Percentiles rank a stretch among this genome's conserved stretches.
Conservation (phyloP, 2,329 filamentous ascomycete genomes). For the Chaetomium sp. region DNA sequence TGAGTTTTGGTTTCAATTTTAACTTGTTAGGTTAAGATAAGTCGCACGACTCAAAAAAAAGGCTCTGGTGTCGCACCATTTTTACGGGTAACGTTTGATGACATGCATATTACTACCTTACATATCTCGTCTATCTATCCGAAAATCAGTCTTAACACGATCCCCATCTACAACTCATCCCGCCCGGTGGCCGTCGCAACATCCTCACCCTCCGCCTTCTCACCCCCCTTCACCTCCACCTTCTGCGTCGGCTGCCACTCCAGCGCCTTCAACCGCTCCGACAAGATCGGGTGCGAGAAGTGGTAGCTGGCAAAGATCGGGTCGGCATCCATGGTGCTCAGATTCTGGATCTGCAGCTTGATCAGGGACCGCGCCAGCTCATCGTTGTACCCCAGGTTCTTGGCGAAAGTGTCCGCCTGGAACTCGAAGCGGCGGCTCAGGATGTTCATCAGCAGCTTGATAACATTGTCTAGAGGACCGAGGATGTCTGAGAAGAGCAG, state of each 20-base stretch:
- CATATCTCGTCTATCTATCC: background rate
- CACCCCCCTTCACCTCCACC: slow-evolving; percentile 35
- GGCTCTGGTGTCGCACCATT: no score
- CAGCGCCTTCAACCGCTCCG: slow-evolving; percentile 85
- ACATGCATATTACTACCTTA: no score
- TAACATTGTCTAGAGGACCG: slow-evolving; percentile 84
- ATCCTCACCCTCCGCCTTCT: slow-evolving; percentile 26
- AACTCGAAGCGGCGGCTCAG: slow-evolving; percentile 93
- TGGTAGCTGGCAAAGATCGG: slow-evolving; percentile 98
- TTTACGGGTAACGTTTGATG: no score
- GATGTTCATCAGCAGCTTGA: slow-evolving; percentile 94
- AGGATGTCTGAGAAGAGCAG: slow-evolving; percentile 96
- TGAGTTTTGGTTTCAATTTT: no score
- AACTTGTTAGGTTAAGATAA: no score
- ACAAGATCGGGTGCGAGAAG: slow-evolving; percentile 94
- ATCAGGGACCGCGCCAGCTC: slow-evolving; percentile 84
- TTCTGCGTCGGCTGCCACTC: slow-evolving; percentile 67
- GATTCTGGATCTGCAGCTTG: slow-evolving; percentile 96
- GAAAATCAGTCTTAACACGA: background rate
- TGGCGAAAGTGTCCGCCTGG: slow-evolving; percentile 87
- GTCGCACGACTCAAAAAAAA: no score
- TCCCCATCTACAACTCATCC: slow-evolving; percentile 54
- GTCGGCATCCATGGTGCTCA: slow-evolving; percentile 98
- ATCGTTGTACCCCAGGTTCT: slow-evolving; percentile 71
- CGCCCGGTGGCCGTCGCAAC: slow-evolving; percentile 66